Evolutionary conservation across 2,329 filamentous ascomycete species (phyloP).

Genomic region (Pseudogymnoascus sp.): DNA sequence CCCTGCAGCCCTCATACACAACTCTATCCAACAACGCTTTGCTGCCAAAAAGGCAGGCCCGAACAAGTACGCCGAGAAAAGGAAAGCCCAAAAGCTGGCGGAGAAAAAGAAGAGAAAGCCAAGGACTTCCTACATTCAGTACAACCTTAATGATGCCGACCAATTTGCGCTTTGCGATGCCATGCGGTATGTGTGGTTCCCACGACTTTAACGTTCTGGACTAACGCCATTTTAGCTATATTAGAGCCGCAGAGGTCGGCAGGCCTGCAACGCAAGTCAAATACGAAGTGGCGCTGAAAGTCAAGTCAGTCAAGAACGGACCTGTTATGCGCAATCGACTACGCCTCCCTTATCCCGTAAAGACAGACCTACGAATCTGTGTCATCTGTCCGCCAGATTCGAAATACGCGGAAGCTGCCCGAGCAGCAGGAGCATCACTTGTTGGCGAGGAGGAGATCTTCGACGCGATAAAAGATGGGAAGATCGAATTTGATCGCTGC

Average conservation of each 20-base stretch:
- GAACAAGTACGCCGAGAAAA: conserved; percentile 22
- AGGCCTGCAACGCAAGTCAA: conserved; percentile 65
- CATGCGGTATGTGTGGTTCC: conserved; percentile 59
- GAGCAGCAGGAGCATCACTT: conserved; percentile 68
- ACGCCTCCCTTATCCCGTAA: conserved; percentile 80
- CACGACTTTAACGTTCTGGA: conserved; percentile 20
- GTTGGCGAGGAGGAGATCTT: conserved; percentile 86
- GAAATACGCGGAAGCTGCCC: conserved; percentile 65
- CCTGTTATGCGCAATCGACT: conserved; percentile 82
- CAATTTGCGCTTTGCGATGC: conserved; percentile 85
- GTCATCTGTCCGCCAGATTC: conserved; percentile 86
- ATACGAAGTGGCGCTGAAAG: conserved; percentile 80
- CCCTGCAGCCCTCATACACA: conserved; percentile 19
- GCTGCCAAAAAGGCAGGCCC: conserved; percentile 11
- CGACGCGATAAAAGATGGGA: conserved; percentile 62
- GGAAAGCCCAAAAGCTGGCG: conserved; percentile 17
- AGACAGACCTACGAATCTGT: conserved; percentile 80
- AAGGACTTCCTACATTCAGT: conserved; percentile 29
- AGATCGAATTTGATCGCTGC: conserved; percentile 81
- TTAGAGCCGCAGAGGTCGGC: conserved; percentile 89
- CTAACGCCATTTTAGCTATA: conserved; percentile 53
- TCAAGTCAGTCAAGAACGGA: conserved; percentile 79
- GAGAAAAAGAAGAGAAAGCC: conserved; percentile 29
- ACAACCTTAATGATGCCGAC: conserved; percentile 37
- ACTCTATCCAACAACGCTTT: conserved; percentile 18